Conservation (phyloP, 768 basidiomycete species). For the Leucosporidium yakuticum region DNA sequence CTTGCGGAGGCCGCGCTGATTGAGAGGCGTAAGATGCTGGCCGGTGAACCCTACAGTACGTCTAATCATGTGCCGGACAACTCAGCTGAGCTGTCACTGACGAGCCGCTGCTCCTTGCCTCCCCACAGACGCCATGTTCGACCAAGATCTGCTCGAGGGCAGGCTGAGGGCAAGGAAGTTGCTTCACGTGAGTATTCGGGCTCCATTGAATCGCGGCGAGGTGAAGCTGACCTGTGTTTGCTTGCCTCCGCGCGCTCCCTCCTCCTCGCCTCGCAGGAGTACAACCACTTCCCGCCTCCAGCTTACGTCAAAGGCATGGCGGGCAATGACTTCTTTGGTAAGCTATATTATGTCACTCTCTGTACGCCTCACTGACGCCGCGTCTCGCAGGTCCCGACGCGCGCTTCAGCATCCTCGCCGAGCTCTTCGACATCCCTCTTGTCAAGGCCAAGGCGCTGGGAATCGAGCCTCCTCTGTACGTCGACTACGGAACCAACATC, state of each 20-base stretch:
- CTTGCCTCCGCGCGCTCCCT: too few relatives aligned
- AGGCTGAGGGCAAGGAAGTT: not conserved
- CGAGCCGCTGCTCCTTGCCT: not conserved
- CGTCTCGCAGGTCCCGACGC: slow-evolving; percentile 24
- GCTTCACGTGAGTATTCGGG: not conserved
- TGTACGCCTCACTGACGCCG: not conserved
- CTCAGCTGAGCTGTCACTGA: not conserved
- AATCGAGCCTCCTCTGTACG: slow-evolving; percentile 27
- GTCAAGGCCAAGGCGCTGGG: slow-evolving; percentile 9
- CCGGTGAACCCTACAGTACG: not conserved
- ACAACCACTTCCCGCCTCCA: slow-evolving; percentile 1
- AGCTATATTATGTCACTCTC: not conserved
- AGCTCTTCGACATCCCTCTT: slow-evolving; percentile 23
- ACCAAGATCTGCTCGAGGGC: not conserved
- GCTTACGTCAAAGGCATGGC: not conserved
- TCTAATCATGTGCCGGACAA: too few relatives aligned
- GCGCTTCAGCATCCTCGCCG: slow-evolving; percentile 28
- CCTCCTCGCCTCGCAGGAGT: not conserved
- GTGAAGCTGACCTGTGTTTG: not conserved
- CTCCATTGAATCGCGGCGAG: not conserved
- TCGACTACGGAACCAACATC: slow-evolving; percentile 31
- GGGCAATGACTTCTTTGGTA: not conserved
- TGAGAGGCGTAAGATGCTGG: not conserved
- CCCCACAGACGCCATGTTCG: not conserved
- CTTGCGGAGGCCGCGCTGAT: not conserved